A percentile compares a stretch with the other conserved stretches of the same genome.
These are phyloP conservation scores for Lodderomyces parapsilosis DNA, from an alignment of 1,139 yeast species.

Conservation along the genomic window DNA sequence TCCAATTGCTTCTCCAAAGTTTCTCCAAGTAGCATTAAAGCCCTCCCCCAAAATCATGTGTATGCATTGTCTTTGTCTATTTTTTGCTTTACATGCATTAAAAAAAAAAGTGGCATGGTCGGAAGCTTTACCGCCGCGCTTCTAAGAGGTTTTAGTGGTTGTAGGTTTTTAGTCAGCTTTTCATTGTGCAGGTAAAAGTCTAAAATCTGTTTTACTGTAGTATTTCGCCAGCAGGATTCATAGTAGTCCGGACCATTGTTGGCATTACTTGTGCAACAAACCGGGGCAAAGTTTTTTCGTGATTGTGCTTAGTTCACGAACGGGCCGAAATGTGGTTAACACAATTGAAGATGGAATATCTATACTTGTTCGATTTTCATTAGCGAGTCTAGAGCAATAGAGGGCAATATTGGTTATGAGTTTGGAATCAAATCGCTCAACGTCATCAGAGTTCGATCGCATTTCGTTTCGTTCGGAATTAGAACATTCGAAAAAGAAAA, in stretches of 20 bases:
- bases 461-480: neutral
- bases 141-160: neutral
- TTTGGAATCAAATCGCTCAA: neutral
- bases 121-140: neutral
- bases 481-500: too few relatives aligned
- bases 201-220: neutral
- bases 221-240: neutral
- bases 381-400: too few relatives aligned
- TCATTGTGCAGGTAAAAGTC: neutral
- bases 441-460: neutral
- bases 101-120: neutral
- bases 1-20: slow-evolving; percentile 1
- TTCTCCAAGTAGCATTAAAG: neutral
- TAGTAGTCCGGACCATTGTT: neutral
- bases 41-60: neutral
- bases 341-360: too few relatives aligned
- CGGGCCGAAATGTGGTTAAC: too few relatives aligned
- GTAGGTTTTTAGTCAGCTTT: neutral
- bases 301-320: neutral
- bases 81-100: neutral
- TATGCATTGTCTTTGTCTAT: neutral
- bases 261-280: neutral
- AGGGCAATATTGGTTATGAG: neutral
- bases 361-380: too few relatives aligned
- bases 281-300: neutral